Base-by-base conservation (phyloP, 2,329 filamentous ascomycete species). In the Zopfia rhizophila region DNA sequence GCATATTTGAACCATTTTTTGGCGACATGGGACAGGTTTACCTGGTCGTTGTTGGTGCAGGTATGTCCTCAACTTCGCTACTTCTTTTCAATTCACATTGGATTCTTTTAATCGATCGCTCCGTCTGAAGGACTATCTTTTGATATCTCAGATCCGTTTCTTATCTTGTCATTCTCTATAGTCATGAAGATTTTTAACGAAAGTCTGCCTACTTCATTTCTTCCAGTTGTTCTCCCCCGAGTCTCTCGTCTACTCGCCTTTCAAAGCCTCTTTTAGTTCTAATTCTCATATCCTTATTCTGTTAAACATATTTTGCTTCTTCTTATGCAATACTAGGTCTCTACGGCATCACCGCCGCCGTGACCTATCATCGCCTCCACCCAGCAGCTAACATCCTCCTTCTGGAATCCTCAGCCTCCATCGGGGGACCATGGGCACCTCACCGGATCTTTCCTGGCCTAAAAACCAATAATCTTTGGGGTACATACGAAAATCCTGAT, bases 271-370 rank as follows among this genome's bases (percentile, higher is more conserved):
- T n/a, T n/a, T n/a, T n/a, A n/a, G n/a, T n/a, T n/a, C n/a, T n/a
- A n/a, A n/a, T 23, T 13, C 3, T 3, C 8, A 36, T 25, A 12
- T 5, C 4, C 39, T 27, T 7, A 12, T 18, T 12, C n/a, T 8
- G 5, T 11, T 37, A 10, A 14, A n/a, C 30, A 41, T 38, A 19
- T 18, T 12, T 27, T n/a, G 14, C 18, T 21, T 23, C 12, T 23
- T 19, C 24, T 39, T 7, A 43, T 37, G 17, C 10, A 2, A 18
- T 7, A 7, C 2, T 18, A 40, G 58, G 58, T n/a, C 29, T 60
- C 19, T 72, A 69, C 40, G 78, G 78, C 6, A 67, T 81, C 21
- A 73, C 73, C 37, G 66, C 72, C 5, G 78, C 78, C 5, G 75
- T 76, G 56, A 78, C 75, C 48, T 76, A 76, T 45, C 65, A 77